Conservation (phyloP, 257 asterid genomes). For the Solanum lycopersicoides region DNA sequence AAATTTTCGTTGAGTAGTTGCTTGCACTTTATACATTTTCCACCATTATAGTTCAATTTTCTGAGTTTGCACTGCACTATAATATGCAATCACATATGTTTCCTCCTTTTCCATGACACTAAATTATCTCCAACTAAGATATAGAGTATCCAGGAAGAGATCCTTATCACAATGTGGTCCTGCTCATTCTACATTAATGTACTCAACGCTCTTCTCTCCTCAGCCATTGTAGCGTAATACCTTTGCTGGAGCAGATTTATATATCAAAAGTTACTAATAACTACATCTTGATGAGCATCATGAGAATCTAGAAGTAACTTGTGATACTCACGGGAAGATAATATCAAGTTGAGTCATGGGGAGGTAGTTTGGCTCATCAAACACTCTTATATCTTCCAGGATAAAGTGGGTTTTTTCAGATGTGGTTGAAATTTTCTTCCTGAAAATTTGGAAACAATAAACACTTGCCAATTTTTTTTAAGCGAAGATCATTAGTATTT, state of each 20-base stretch:
- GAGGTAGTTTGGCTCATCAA: background rate
- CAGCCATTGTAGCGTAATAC: background rate
- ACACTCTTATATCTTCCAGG: background rate
- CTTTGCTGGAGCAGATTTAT: background rate
- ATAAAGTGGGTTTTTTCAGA: background rate
- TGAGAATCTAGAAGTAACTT: background rate
- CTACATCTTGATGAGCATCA: background rate
- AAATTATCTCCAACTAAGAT: background rate
- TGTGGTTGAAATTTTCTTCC: background rate
- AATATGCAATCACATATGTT: background rate
- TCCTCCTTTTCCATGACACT: background rate
- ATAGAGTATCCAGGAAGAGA: background rate
- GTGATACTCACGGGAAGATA: background rate
- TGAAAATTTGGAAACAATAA: background rate
- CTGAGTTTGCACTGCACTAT: background rate
- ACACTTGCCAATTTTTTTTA: background rate
- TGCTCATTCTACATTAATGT: background rate
- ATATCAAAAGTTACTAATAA: background rate
- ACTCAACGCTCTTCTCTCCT: background rate
- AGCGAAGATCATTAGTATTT: background rate
- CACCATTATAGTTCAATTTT: background rate
- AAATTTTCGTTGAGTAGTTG: background rate
- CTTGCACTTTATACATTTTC: background rate
- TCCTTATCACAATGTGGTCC: background rate
- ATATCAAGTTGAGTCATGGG: background rate